A percentile compares a stretch with the other conserved stretches of the same genome.
These are phyloP conservation scores for Kwoniella newhampshirensis DNA, from an alignment of 768 basidiomycete species.

Conservation along the genomic window DNA sequence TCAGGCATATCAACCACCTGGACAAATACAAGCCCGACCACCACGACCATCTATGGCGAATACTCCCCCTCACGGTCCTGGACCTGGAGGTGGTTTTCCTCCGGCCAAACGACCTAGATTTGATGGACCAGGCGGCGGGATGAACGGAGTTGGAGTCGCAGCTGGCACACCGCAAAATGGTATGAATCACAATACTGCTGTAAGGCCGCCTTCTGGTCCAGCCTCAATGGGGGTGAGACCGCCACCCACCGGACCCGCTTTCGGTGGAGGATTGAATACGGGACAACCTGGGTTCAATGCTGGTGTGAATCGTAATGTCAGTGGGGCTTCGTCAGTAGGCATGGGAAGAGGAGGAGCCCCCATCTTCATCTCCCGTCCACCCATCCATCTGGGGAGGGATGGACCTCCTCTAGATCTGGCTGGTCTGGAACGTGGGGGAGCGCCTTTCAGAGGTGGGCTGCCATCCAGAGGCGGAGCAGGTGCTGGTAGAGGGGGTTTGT, in stretches of 20 bases:
- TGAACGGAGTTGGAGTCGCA: conserved; percentile 6
- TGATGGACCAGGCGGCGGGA: conserved; percentile 62
- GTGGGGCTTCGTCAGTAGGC: neutral
- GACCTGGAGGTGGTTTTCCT: conserved; percentile 61
- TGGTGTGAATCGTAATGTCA: conserved; percentile 1
- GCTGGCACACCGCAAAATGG: neutral
- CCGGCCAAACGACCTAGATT: conserved; percentile 89
- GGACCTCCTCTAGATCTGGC: conserved; percentile 27
- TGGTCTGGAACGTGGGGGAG: conserved; percentile 8
- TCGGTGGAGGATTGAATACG: conserved; percentile 16
- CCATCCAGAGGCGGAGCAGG: conserved; percentile 13
- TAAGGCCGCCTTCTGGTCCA: conserved; percentile 56
- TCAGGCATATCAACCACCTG: conserved; percentile 25
- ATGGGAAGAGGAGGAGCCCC: conserved; percentile 13
- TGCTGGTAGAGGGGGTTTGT: conserved; percentile 15
- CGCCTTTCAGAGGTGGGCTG: conserved; percentile 20
- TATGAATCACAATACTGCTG: conserved; percentile 2
- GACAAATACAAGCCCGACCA: conserved; percentile 31
- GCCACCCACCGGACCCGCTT: conserved; percentile 12
- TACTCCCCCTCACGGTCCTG: conserved; percentile 53
- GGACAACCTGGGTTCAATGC: conserved; percentile 36
- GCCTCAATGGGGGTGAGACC: conserved; percentile 15
- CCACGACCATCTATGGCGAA: conserved; percentile 56
- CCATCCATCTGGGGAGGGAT: conserved; percentile 42
- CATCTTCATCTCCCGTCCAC: conserved; percentile 23